Conservation (phyloP, 768 basidiomycete genomes). For the Leccinum obscurum region DNA sequence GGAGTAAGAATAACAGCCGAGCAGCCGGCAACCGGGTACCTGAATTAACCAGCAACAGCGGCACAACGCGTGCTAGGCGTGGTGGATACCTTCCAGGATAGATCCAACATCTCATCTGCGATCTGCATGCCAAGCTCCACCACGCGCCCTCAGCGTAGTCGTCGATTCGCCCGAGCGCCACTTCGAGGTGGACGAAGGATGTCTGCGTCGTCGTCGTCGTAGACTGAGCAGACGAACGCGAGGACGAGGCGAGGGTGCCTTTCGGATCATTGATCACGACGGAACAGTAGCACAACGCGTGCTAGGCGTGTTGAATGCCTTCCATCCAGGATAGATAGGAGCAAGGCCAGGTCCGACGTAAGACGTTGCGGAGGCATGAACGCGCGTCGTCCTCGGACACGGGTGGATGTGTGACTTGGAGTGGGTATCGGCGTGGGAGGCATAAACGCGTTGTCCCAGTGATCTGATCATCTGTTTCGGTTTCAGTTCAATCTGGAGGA, state of each 20-base stretch:
- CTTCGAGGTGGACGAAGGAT: slow-evolving; percentile 38
- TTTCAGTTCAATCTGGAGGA: too few species aligned
- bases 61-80: too few species aligned
- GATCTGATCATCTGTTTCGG: too few species aligned
- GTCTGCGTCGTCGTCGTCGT: not conserved
- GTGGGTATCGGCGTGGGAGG: too few species aligned
- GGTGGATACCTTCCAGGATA: too few species aligned
- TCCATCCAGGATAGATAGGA: slow-evolving; percentile 40
- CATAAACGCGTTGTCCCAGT: too few species aligned
- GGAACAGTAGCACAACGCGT: slow-evolving; percentile 67
- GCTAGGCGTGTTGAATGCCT: slow-evolving; percentile 47
- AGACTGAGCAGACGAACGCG: not conserved
- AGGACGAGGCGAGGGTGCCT: slow-evolving; percentile 18
- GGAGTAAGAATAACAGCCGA: too few species aligned
- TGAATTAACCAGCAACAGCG: too few species aligned
- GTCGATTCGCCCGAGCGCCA: slow-evolving; percentile 59
- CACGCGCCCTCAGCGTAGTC: slow-evolving; percentile 79
- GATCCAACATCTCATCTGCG: slow-evolving; percentile 63
- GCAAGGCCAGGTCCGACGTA: not conserved
- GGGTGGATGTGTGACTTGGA: too few species aligned
- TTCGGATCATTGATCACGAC: slow-evolving; percentile 61
- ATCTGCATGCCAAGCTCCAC: slow-evolving; percentile 78
- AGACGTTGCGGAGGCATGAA: too few species aligned
- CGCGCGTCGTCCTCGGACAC: too few species aligned
- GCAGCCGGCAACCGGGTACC: too few species aligned